Evolutionary conservation across 2,329 filamentous ascomycete genomes (phyloP).

Genomic region (Raffaelea arxii): DNA sequence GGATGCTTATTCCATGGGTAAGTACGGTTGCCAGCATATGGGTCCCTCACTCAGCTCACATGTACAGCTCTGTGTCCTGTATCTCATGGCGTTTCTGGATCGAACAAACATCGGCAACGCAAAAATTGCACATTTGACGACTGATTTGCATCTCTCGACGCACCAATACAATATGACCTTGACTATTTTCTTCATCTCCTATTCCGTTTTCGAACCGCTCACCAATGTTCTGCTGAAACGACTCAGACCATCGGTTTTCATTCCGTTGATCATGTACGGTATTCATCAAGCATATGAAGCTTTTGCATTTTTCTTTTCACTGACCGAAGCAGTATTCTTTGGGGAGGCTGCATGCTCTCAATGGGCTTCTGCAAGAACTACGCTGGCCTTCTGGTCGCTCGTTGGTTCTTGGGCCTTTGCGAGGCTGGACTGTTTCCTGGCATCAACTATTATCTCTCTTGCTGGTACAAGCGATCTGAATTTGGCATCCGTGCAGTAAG

Average conservation of each 20-base stretch:
- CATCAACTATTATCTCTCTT: slow-evolving; percentile 60
- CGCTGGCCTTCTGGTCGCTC: slow-evolving; percentile 54
- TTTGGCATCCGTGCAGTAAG: slow-evolving; percentile 55
- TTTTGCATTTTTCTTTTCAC: background rate
- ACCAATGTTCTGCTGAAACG: slow-evolving; percentile 75
- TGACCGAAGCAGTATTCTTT: slow-evolving; percentile 34
- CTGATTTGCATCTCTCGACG: slow-evolving; percentile 51
- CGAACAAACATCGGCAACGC: slow-evolving; percentile 71
- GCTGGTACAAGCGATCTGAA: slow-evolving; percentile 70
- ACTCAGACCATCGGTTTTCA: slow-evolving; percentile 66
- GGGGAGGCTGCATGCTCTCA: slow-evolving; percentile 60
- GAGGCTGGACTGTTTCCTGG: slow-evolving; percentile 70
- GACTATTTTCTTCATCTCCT: slow-evolving; percentile 81
- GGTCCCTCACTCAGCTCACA: background rate
- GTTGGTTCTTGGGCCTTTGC: slow-evolving; percentile 62
- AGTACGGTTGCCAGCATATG: slow-evolving; percentile 2
- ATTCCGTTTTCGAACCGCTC: slow-evolving; percentile 66
- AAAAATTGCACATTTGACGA: slow-evolving; percentile 43
- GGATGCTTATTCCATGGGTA: slow-evolving; percentile 26
- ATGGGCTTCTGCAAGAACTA: slow-evolving; percentile 59
- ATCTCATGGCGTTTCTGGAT: slow-evolving; percentile 65
- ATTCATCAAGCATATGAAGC: slow-evolving; percentile 12
- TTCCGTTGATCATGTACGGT: slow-evolving; percentile 69
- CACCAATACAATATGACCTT: slow-evolving; percentile 64
- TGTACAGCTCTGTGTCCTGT: slow-evolving; percentile 53